Evolutionary conservation across 228 moss, liverwort and hornwort genomes (phyloP), one percentile per base, ranked within the genome.

Genomic region (Sphagnum fallax): DNA sequence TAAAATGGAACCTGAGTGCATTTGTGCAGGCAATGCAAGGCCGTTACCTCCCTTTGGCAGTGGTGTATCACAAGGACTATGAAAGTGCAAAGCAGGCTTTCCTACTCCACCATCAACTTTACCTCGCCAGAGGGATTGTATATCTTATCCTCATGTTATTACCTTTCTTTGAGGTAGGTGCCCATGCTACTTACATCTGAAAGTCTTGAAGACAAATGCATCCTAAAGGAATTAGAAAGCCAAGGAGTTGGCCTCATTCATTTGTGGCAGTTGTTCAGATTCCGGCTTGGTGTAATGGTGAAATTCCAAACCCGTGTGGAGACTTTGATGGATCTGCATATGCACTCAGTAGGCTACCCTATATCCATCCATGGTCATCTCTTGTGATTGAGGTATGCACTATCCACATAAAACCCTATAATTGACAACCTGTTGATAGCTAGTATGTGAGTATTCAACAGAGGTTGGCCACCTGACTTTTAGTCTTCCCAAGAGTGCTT

Each of bases 1-100:
- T 32, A 32, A 32, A 32, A 32, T 32, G 32, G 32, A 32, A 32
- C 32, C 32, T 32, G 32, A 62, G 15, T 67, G 67, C 8, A 50
- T 64, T 76, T 62, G 10, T 81, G 78, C 90, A 94, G 94, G 94
- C 94, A 60, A 94, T 94, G 94, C 79, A 87, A 80, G 94, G 91
- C 16, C 86, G 94, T 63, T 91, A 73, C 70, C 77, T 94, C 79
- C 94, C 94, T 12, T 75, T 94, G 48, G 84, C 89, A 65, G 94
- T 94, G 63, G 91, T 91, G 32, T 90, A 88, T 75, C 94, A 94
- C 70, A 91, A 91, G 72, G 88, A 94, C 69, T 94, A 91, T 59
- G 70, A 82, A n/a, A 84, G 75, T 67, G 94, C 94, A 2, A 94
- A 94, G 75, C 81, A 87, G 65, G 88, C 91, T 52, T 94, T 94